These are phyloP conservation scores for Neospermospora avenae DNA, from an alignment of 2,329 filamentous ascomycete species.

Conservation along the genomic window DNA sequence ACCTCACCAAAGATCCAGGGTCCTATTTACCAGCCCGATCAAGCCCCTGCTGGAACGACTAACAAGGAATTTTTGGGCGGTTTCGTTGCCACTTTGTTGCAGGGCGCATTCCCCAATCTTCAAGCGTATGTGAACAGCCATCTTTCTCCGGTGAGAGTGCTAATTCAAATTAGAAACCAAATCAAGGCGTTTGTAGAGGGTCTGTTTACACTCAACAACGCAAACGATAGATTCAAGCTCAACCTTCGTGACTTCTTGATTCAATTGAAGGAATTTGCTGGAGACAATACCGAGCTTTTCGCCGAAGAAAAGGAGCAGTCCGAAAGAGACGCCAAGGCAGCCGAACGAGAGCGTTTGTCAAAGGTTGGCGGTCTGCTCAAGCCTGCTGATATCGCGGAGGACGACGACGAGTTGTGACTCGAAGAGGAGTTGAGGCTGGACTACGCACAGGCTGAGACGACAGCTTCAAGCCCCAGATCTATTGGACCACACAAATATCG, in stretches of 20 bases:
- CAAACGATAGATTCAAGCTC: constrained; percentile 92
- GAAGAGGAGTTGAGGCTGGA: constrained; percentile 63
- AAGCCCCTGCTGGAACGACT: constrained; percentile 76
- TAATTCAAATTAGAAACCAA: constrained; percentile 62
- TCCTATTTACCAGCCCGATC: constrained; percentile 81
- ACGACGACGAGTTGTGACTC: constrained; percentile 88
- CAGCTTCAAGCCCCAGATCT: constrained; percentile 6
- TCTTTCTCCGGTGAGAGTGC: constrained; percentile 16
- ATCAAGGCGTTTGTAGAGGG: constrained; percentile 88
- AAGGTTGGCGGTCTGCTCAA: constrained; percentile 96
- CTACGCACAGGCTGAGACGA: constrained; percentile 33
- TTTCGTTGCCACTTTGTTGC: constrained; percentile 80
- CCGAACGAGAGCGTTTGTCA: constrained; percentile 86
- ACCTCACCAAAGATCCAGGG: constrained; percentile 81
- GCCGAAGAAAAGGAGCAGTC: constrained; percentile 93
- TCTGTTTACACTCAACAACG: constrained; percentile 81
- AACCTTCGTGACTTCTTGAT: constrained; percentile 96
- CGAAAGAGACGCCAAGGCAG: constrained; percentile 77
- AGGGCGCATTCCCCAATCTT: constrained; percentile 90
- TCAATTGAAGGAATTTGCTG: constrained; percentile 92
- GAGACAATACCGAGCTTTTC: constrained; percentile 91
- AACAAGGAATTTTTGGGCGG: constrained; percentile 89
- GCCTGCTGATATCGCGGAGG: constrained; percentile 88
- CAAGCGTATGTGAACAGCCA: constrained; percentile 66
- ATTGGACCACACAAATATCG: constrained; percentile 17